Evolutionary conservation across 169 alveolate genomes (phyloP).

Genomic region (Eimeria tenella): DNA sequence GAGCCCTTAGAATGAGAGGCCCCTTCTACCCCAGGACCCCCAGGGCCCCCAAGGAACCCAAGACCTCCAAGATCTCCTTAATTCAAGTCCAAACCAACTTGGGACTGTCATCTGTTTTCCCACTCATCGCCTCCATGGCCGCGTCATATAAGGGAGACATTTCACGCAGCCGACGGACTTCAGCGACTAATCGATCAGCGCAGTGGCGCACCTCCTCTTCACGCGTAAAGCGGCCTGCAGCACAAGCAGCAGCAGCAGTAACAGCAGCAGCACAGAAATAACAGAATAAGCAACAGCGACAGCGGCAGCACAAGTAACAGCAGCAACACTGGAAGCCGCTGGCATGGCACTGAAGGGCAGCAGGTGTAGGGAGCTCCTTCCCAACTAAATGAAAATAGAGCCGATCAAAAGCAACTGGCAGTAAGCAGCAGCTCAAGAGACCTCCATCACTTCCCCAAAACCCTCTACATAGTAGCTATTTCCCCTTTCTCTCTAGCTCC

Average conservation of each 20-base stretch:
- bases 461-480: too few species aligned
- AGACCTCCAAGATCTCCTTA: too few species aligned
- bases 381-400: too few species aligned
- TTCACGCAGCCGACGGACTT: slow-evolving; percentile 90
- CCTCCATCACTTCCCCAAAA: too few species aligned
- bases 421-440: too few species aligned
- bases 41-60: too few species aligned
- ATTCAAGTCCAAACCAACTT: slow-evolving; percentile 29
- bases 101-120: slow-evolving; percentile 3
- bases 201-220: slow-evolving; percentile 95
- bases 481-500: too few species aligned
- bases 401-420: too few species aligned
- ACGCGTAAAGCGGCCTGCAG: slow-evolving; percentile 93
- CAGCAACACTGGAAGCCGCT: neutral
- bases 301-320: neutral
- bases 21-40: too few species aligned
- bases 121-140: slow-evolving; percentile 85
- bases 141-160: slow-evolving; percentile 96
- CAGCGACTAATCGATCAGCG: slow-evolving; percentile 86
- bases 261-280: neutral
- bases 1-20: too few species aligned
- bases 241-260: neutral
- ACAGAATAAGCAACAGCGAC: neutral
- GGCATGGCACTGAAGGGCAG: neutral
- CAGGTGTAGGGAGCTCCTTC: neutral